Evolutionary conservation across 129 eudicot genomes (phyloP), one percentile per base, ranked within the genome.

Genomic region (Kitagawia praeruptora): DNA sequence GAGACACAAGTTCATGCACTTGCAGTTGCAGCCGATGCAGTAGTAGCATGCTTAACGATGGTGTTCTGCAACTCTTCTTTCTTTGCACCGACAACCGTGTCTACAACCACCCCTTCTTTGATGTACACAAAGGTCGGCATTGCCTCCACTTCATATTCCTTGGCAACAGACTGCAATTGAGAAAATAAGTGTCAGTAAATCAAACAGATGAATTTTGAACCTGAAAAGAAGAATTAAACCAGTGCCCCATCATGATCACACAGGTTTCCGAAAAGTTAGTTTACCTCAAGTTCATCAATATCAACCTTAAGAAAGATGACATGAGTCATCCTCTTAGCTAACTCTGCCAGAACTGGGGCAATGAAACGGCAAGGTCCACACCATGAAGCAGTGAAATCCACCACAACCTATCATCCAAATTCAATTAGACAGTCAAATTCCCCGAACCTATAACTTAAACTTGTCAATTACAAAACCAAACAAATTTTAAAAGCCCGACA

Each of bases 301-400:
- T 90, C 96, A 5, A 90, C 92, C 96, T 90, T 90, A 23, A 90
- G 78, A 84, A 90, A 90, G 28, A 80, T 70, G 53, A 87, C 93
- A 80, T 81, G 48, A 41, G 91, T 69, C 44, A 78, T 28, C 87
- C 69, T 87, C 63, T 85, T 87, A 66, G 93, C 93, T 10, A 84
- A 45, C 6, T 89, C 93, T 41, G 88, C 91, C 71, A 87, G 82
- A 56, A 87, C 53, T 28, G 96, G 96, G 51, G 90, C 86, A 72
- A 90, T 88, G 66, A 84, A 80, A 61, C 94, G 94, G 87, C 94
- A 90, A 15, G 96, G 96, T 19, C 87, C 86, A n/a, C 92, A 88
- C 96, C 96, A 90, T 78, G 96, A 86, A 47, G 92, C 96, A 0
- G 92, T 88, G 90, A 90, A 90, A 83, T 90, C 96, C n/a, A 89